phyloP scores from a whole-genome alignment of 768 basidiomycete species.

The Macrolepiota fuliginosa region DNA sequence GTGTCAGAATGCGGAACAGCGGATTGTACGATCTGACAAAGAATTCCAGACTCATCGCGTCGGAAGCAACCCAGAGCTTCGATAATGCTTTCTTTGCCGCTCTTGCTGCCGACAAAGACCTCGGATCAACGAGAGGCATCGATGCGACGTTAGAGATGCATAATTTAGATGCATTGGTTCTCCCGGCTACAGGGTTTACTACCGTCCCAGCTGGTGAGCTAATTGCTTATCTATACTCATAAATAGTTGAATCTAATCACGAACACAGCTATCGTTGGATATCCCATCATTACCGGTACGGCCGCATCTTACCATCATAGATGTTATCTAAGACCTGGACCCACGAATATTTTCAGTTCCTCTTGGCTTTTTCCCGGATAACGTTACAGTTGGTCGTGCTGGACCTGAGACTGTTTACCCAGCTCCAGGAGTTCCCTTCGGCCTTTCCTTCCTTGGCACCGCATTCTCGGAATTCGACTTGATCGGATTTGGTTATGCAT shows the following conservation, averaged over 20 bases:
- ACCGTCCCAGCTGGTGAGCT: constrained; percentile 36
- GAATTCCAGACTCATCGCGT: constrained; percentile 31
- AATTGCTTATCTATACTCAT: neutral
- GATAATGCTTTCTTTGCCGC: constrained; percentile 43
- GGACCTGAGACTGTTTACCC: constrained; percentile 44
- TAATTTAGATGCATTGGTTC: constrained; percentile 49
- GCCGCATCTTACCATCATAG: neutral
- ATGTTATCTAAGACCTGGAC: neutral
- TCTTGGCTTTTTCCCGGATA: constrained; percentile 54
- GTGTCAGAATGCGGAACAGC: constrained; percentile 11
- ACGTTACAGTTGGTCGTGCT: constrained; percentile 36
- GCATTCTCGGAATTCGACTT: constrained; percentile 59
- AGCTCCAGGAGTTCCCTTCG: constrained; percentile 58
- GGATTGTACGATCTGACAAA: neutral
- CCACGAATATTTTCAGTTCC: constrained; percentile 39
- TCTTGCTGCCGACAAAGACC: constrained; percentile 40
- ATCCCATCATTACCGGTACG: constrained; percentile 63
- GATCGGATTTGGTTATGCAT: constrained; percentile 59
- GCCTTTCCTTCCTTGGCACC: constrained; percentile 60
- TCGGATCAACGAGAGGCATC: constrained; percentile 52
- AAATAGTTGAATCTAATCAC: constrained; percentile 14
- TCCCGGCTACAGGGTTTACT: constrained; percentile 41
- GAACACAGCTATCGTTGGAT: constrained; percentile 54
- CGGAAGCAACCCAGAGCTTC: constrained; percentile 39
- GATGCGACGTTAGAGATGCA: constrained; percentile 46